These are phyloP conservation scores for Colletotrichum lini DNA, from an alignment of 2,329 filamentous ascomycete genomes.

Conservation along the genomic window DNA sequence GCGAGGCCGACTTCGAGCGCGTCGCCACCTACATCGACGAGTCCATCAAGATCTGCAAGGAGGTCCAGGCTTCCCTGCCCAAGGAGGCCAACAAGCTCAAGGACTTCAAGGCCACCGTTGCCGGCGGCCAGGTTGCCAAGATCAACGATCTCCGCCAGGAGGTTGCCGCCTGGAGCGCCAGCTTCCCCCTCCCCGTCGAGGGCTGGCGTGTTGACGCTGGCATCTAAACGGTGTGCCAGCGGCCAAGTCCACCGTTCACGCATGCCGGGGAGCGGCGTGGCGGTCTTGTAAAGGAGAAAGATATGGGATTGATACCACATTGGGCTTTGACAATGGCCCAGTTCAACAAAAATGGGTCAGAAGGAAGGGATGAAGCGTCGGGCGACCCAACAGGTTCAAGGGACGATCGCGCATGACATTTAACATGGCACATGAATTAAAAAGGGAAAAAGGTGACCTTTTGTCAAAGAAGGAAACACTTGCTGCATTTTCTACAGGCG, in stretches of 20 bases:
- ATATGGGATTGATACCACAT: slow-evolving; percentile 32
- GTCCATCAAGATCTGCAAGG: slow-evolving; percentile 90
- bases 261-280: slow-evolving; percentile 21
- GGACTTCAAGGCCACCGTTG: slow-evolving; percentile 97
- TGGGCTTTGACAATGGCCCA: slow-evolving; percentile 20
- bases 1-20: slow-evolving; percentile 90
- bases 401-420: slow-evolving; percentile 39
- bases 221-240: slow-evolving; percentile 58
- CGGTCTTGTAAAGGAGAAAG: slow-evolving; percentile 3
- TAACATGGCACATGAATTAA: slow-evolving; percentile 42
- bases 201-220: slow-evolving; percentile 76
- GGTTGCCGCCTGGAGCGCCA: slow-evolving; percentile 87
- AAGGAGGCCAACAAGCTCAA: slow-evolving; percentile 99
- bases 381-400: slow-evolving; percentile 16
- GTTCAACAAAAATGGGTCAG: slow-evolving; percentile 41
- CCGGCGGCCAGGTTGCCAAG: slow-evolving; percentile 81
- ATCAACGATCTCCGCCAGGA: slow-evolving; percentile 91
- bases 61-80: slow-evolving; percentile 86
- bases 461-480: slow-evolving; percentile 42
- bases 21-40: slow-evolving; percentile 92
- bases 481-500: slow-evolving; percentile 54
- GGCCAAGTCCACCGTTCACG: background rate
- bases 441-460: slow-evolving; percentile 40
- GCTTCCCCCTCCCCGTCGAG: slow-evolving; percentile 93
- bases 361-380: slow-evolving; percentile 38